phyloP scores from a whole-genome alignment of 2,329 filamentous ascomycete genomes.

The Leptographium radiaticola region DNA sequence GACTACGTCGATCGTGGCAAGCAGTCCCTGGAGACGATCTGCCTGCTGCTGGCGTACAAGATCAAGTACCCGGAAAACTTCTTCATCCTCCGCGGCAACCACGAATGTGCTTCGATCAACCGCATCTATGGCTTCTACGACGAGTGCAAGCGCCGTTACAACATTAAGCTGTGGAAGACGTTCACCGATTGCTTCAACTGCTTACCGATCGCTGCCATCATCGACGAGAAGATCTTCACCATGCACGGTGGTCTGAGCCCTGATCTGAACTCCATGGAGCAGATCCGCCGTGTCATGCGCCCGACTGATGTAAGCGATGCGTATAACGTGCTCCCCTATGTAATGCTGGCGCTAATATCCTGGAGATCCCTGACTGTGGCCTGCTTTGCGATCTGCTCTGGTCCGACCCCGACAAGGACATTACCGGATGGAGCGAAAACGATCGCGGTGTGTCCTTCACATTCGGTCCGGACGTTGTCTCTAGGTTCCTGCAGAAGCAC shows the following conservation, averaged over 20 bases:
- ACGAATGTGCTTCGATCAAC: slow-evolving; percentile 98
- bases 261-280: slow-evolving; percentile 98
- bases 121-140: slow-evolving; percentile 99
- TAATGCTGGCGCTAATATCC: not conserved
- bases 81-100: slow-evolving; percentile 95
- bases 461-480: slow-evolving; percentile 94
- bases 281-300: slow-evolving; percentile 97
- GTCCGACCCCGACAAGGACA: slow-evolving; percentile 99
- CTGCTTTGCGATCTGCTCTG: slow-evolving; percentile 94
- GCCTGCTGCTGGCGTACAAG: slow-evolving; percentile 93
- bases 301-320: slow-evolving; percentile 78
- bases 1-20: slow-evolving; percentile 99
- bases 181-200: slow-evolving; percentile 99
- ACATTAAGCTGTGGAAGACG: slow-evolving; percentile 99
- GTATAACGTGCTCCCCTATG: slow-evolving; percentile 10
- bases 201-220: slow-evolving; percentile 93
- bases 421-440: slow-evolving; percentile 98
- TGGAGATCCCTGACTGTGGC: slow-evolving; percentile 90
- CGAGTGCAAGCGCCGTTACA: slow-evolving; percentile 97
- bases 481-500: slow-evolving; percentile 94
- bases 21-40: slow-evolving; percentile 97
- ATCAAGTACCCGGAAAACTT: slow-evolving; percentile 99
- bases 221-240: slow-evolving; percentile 99
- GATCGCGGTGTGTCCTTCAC: slow-evolving; percentile 98
- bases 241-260: slow-evolving; percentile 98